Evolutionary conservation across 768 basidiomycete species (phyloP).

Genomic region (Pholiota microspora): DNA sequence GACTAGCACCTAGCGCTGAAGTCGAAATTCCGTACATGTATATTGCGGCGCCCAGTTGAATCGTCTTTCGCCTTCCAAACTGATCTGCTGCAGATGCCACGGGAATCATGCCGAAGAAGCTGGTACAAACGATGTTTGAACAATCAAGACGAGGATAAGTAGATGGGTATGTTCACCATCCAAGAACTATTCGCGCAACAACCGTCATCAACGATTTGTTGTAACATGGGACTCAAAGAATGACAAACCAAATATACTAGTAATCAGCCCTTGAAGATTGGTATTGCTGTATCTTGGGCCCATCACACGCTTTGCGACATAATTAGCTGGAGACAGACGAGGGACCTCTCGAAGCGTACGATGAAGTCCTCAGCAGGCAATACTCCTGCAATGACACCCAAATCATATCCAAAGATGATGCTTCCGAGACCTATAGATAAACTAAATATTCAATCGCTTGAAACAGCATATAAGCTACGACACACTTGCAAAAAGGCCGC

Average conservation of each 20-base stretch:
- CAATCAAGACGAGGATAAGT: too few species aligned
- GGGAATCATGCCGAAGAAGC: conserved; percentile 43
- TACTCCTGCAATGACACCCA: conserved; percentile 50
- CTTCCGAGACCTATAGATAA: conserved; percentile 42
- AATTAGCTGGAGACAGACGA: background rate
- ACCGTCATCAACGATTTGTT: background rate
- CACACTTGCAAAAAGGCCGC: conserved; percentile 49
- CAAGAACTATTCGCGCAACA: conserved; percentile 27
- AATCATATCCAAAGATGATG: conserved; percentile 49
- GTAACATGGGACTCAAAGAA: background rate
- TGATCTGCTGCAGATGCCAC: conserved; percentile 39
- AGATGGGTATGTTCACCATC: conserved; percentile 26
- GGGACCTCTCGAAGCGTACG: conserved; percentile 12
- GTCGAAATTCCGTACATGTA: conserved; percentile 29
- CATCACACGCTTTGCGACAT: conserved; percentile 28
- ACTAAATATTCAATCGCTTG: too few species aligned
- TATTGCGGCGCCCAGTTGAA: conserved; percentile 36
- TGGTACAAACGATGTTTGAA: conserved; percentile 11
- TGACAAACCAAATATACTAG: conserved; percentile 37
- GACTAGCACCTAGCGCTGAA: background rate
- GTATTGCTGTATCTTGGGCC: conserved; percentile 32
- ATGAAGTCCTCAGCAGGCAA: conserved; percentile 37
- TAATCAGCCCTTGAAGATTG: conserved; percentile 36
- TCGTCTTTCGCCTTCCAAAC: conserved; percentile 36
- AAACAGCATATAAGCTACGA: conserved; percentile 1